Base-by-base conservation (phyloP, 306 rosid genomes). In the Prunus kanzakura region DNA sequence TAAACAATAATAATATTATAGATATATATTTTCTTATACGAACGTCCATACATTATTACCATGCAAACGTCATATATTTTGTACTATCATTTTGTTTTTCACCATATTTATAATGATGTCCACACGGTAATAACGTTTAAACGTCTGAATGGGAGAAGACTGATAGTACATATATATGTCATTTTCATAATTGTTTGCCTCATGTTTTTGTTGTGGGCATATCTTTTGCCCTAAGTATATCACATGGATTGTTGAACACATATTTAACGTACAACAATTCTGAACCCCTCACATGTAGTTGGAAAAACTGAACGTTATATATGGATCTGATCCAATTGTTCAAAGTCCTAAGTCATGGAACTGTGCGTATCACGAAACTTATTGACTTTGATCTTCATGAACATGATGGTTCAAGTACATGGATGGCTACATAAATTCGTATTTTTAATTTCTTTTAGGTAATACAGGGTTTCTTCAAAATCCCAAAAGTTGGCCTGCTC, bases 211-310 rank as follows among this genome's bases (percentile, higher is more conserved):
- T 43, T 38, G 8, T n/a, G 12, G 30, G 22, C 5, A 0, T 9
- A 20, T 20, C 61, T 22, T 22, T 58, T 58, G 35, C 6, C 64
- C 3, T 25, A 25, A 2, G 6, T 27, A 29, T 9, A 45, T 45
- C 58, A 60, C 68, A 73, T 73, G 68, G 76, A 23, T 73, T 8
- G 57, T 43, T 73, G 58, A 16, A 22, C 18, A 10, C 7, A 58
- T 13, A 58, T 60, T 30, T 47, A 69, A 49, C 2, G 73, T 50
- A 69, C 13, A 18, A 11, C 19, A 46, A 11, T 29, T 45, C 52
- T 11, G 18, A 67, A 45, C 23, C 25, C 14, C 16, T 14, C 60
- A 27, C 60, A 49, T 55, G 55, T 16, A 1, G 2, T 32, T 20
- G 32, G 25, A 10, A 38, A 38, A 67, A 54, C 50, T 6, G 15